These are phyloP conservation scores for Auriscalpium vulgare DNA, from an alignment of 768 basidiomycete genomes.

Conservation along the genomic window DNA sequence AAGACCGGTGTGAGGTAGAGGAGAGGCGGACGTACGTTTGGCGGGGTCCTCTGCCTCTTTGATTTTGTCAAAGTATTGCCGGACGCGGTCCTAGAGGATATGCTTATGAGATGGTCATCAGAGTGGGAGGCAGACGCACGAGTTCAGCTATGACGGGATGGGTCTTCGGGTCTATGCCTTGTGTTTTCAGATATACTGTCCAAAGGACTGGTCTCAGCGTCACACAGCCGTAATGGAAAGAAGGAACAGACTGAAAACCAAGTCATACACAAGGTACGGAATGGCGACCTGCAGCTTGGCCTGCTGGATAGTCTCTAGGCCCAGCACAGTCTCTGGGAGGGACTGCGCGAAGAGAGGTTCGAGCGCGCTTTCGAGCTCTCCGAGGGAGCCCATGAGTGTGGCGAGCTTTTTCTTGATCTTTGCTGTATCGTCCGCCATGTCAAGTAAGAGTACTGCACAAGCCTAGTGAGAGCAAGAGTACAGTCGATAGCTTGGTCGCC, in stretches of 20 bases:
- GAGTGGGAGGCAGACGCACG: constrained; percentile 25
- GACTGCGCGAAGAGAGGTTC: constrained; percentile 61
- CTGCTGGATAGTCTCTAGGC: constrained; percentile 66
- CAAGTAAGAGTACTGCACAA: too few species aligned
- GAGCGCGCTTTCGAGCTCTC: constrained; percentile 59
- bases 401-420: constrained; percentile 35
- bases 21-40: constrained; percentile 33
- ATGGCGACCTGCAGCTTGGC: constrained; percentile 74
- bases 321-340: constrained; percentile 56
- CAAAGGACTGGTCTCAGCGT: not conserved
- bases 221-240: not conserved
- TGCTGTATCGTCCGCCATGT: constrained; percentile 29
- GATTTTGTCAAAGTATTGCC: constrained; percentile 79
- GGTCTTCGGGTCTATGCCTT: constrained; percentile 70
- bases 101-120: not conserved
- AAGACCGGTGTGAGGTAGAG: not conserved
- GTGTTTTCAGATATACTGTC: constrained; percentile 73
- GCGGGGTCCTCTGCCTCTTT: constrained; percentile 63
- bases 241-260: constrained; percentile 64
- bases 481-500: not conserved
- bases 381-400: constrained; percentile 48
- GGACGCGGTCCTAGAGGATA: constrained; percentile 55
- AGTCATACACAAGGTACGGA: constrained; percentile 79
- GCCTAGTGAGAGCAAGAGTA: not conserved
- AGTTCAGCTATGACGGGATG: constrained; percentile 74